phyloP scores from a whole-genome alignment of 228 moss, liverwort and hornwort species.

The Sphagnum fallax region DNA sequence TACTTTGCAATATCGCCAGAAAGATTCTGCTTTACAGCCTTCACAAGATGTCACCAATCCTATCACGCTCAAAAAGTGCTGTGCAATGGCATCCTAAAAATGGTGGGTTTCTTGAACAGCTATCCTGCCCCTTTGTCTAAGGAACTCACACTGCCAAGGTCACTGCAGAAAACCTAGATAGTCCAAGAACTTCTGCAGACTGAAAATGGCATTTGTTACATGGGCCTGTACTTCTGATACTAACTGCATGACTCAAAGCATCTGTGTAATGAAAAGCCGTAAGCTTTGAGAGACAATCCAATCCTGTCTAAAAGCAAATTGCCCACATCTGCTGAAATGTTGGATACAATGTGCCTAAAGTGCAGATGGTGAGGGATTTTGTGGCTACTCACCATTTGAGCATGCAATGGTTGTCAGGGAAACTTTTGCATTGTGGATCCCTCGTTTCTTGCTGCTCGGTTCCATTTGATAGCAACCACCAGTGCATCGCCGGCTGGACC shows the following conservation, averaged over 20 bases:
- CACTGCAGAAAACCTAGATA: background rate
- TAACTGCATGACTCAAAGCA: background rate
- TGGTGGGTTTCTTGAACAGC: too few relatives aligned
- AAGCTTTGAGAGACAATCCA: background rate
- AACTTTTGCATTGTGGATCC: background rate
- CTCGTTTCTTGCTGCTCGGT: conserved; percentile 36
- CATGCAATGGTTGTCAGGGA: too few relatives aligned
- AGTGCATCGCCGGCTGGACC: conserved; percentile 55
- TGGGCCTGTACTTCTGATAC: background rate
- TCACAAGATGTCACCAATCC: too few relatives aligned
- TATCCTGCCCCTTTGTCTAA: too few relatives aligned
- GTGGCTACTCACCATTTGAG: background rate
- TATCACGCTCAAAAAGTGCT: too few relatives aligned
- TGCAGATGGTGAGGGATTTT: background rate
- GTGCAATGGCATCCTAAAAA: too few relatives aligned
- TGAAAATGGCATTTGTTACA: background rate
- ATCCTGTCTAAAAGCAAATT: background rate
- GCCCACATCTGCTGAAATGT: background rate
- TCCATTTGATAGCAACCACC: conserved; percentile 46
- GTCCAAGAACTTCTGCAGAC: background rate
- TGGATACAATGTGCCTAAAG: background rate
- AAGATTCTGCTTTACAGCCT: too few relatives aligned
- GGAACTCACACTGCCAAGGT: too few relatives aligned
- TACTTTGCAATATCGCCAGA: too few relatives aligned
- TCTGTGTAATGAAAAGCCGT: background rate